Evolutionary conservation across 129 eudicot species (phyloP), one percentile per base, ranked within the genome.

Genomic region (Escallonia rubra): DNA sequence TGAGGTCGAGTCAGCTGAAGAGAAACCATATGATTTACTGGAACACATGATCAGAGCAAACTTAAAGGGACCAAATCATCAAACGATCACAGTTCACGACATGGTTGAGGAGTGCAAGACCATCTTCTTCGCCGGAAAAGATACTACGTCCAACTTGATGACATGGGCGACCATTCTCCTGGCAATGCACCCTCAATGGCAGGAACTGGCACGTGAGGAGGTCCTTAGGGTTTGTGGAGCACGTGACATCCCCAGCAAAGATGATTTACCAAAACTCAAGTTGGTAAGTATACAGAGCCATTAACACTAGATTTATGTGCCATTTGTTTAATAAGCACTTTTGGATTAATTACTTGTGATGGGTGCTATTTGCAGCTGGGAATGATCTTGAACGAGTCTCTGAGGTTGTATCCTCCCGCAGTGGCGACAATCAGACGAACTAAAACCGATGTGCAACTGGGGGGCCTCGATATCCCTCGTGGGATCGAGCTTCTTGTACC

Each of bases 131-230:
- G 98, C 96, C 67, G 98, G 98, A 23, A 83, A 88, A 63, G 95
- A 92, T 6, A 92, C 98, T 41, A 92, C 98, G 54, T 75, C 98
- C 15, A 92, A 92, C 70, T 60, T 88, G 87, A 81, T 92, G 82
- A 92, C 98, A 71, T 92, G 98, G 98, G 83, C 96, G 51, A 81
- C 91, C 59, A 81, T 92, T 8, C 71, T 92, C 64, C 84, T 92
- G 51, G 98, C 98, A 43, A 92, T 92, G 95, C 96, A 92, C 74
- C 96, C 96, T 7, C 67, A 80, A 12, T 92, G 96, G 98, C 98
- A 92, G 80, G 87, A 68, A 49, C 80, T 59, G 47, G 98, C 98
- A 83, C 96, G 98, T 76, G 96, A 92, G 11, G 98, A 92, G 80
- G 98, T 92, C 58, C 73, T 92, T 13, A 78, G 70, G 74, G 95